Percentiles rank a stretch among this genome's conserved stretches.
Conservation (phyloP, 2,329 filamentous ascomycete genomes). For the Didymella pinodella region DNA sequence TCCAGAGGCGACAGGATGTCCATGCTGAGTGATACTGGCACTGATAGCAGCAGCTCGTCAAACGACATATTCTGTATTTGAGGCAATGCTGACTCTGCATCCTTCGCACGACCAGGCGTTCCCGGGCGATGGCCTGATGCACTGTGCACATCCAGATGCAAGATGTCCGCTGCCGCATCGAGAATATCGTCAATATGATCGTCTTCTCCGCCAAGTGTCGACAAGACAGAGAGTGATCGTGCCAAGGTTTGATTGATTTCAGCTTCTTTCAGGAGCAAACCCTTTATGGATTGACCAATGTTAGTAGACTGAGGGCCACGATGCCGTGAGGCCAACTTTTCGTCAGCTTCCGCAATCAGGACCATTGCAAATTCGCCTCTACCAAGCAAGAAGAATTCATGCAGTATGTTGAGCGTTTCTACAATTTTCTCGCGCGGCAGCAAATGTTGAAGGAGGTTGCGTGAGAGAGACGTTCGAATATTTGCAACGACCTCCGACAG, state of each 20-base stretch:
- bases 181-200: conserved; percentile 76
- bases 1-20: conserved; percentile 82
- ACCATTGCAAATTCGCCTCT: conserved; percentile 91
- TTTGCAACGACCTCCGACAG: conserved; percentile 76
- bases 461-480: conserved; percentile 82
- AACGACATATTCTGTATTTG: conserved; percentile 65
- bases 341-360: conserved; percentile 84
- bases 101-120: conserved; percentile 52
- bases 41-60: conserved; percentile 81
- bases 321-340: conserved; percentile 77
- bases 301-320: conserved; percentile 52
- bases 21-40: conserved; percentile 74
- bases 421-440: conserved; percentile 79
- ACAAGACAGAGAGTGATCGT: conserved; percentile 80
- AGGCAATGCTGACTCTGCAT: conserved; percentile 42
- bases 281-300: conserved; percentile 62
- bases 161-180: conserved; percentile 79
- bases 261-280: conserved; percentile 80
- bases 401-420: conserved; percentile 77
- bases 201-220: conserved; percentile 79
- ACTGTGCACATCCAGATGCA: conserved; percentile 72
- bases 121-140: conserved; percentile 44
- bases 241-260: conserved; percentile 81
- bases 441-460: conserved; percentile 82
- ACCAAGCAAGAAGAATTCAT: conserved; percentile 86